Evolutionary conservation across 768 basidiomycete genomes (phyloP), one percentile per base, ranked within the genome.

Genomic region (Pleurotus citrinopileatus): DNA sequence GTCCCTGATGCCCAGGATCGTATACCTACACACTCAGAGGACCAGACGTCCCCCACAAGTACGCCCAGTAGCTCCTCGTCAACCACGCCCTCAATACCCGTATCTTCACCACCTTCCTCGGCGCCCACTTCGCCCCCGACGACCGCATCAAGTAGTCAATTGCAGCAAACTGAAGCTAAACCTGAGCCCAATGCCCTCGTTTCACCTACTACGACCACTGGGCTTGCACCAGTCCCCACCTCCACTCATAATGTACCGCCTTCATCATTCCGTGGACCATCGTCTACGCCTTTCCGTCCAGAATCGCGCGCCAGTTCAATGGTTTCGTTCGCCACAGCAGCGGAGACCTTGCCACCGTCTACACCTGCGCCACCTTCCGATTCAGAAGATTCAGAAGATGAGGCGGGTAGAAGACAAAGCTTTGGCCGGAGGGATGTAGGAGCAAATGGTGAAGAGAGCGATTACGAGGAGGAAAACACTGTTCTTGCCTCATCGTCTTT

Each of bases 301-400:
- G 48, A 47, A 26, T 29, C 53, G 6, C 32, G 58, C 17, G 55
- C 58, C 28, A 59, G 58, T 34, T 56, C 55, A 4, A 48, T 56
- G 42, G 23, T 45, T 10, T 56, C 58, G 8, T 59, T 53, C 28
- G 44, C 43, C 5, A 59, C 58, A 3, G 58, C 58, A 10, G 22
- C 27, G 13, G 55, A 56, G 42, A 38, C 55, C 17, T 36, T 48
- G 5, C 37, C 34, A 12, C 40, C 27, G 17, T 52, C 57, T 7
- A 55, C 37, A 10, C 23, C 48, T 3, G 43, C 37, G n/a, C 25
- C 42, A 10, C 46, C n/a, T 17, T 36, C 48, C 12, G 51, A 37
- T 4, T 32, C 54, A 0, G 27, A 48, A 22, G 47, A 51, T 3
- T 22, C 46, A 1, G 45, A 25, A 50, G 29, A 55, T 19, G 26